These are phyloP conservation scores for Quercus mongolica DNA, from an alignment of 306 rosid genomes.

Conservation along the genomic window DNA sequence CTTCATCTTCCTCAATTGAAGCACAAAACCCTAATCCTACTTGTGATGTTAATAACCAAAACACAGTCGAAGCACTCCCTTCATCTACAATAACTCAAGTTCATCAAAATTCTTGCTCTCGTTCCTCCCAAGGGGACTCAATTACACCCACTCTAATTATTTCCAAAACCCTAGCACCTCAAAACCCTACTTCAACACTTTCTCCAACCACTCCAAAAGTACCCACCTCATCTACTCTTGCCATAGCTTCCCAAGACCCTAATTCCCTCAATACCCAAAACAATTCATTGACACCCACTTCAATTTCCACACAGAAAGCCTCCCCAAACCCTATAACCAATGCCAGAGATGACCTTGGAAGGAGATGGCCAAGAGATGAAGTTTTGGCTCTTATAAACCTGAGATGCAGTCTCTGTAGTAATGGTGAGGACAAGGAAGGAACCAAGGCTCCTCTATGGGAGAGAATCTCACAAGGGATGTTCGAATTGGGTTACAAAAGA, in stretches of 20 bases:
- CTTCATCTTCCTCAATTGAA: constrained; percentile 10
- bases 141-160: neutral
- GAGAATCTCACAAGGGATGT: constrained; percentile 86
- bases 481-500: constrained; percentile 68
- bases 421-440: constrained; percentile 28
- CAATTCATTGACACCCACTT: neutral
- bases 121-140: neutral
- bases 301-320: neutral
- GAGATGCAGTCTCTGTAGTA: constrained; percentile 45
- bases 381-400: constrained; percentile 76
- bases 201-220: constrained; percentile 12
- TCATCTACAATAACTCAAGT: constrained; percentile 13
- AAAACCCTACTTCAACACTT: constrained; percentile 49
- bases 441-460: constrained; percentile 81
- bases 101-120: constrained; percentile 16
- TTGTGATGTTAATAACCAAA: neutral
- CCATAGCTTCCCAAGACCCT: constrained; percentile 25
- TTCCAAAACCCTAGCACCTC: constrained; percentile 5
- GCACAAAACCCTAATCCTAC: constrained; percentile 35
- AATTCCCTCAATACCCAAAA: constrained; percentile 21
- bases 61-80: constrained; percentile 8
- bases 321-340: constrained; percentile 9
- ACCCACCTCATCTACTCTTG: constrained; percentile 25
- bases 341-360: constrained; percentile 52
- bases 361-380: constrained; percentile 92